phyloP scores from a whole-genome alignment of 208 protist species.

The Leishmania martiniquensis region DNA sequence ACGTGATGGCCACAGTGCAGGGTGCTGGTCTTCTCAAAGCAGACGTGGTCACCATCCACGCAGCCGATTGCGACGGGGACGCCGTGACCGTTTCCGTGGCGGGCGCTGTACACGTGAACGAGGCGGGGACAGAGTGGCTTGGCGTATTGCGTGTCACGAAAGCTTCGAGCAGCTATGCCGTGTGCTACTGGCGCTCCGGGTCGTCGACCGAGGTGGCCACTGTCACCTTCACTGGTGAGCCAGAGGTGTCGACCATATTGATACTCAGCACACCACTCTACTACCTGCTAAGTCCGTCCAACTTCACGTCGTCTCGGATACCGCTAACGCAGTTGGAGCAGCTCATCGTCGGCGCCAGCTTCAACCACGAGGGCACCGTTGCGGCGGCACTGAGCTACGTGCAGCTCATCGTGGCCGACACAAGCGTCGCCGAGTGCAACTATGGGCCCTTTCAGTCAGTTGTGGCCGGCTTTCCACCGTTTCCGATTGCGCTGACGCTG shows the following conservation, averaged over 20 bases:
- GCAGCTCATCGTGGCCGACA: slow-evolving; percentile 48
- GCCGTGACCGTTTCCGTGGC: slow-evolving; percentile 43
- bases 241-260: slow-evolving; percentile 34
- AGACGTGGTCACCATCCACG: slow-evolving; percentile 57
- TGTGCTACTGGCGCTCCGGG: slow-evolving; percentile 76
- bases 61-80: slow-evolving; percentile 41
- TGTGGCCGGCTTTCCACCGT: slow-evolving; percentile 23
- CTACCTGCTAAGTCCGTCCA: slow-evolving; percentile 54
- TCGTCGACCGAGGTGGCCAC: slow-evolving; percentile 67
- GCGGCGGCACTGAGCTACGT: slow-evolving; percentile 27
- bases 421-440: slow-evolving; percentile 71
- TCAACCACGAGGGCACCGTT: slow-evolving; percentile 25
- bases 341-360: slow-evolving; percentile 64
- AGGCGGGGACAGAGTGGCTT: slow-evolving; percentile 52
- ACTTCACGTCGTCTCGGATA: slow-evolving; percentile 52
- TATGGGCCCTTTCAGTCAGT: slow-evolving; percentile 66
- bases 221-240: slow-evolving; percentile 40
- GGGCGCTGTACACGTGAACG: slow-evolving; percentile 26
- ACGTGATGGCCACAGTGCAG: slow-evolving; percentile 81
- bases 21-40: slow-evolving; percentile 46
- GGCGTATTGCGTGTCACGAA: slow-evolving; percentile 75
- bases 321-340: slow-evolving; percentile 67
- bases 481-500: slow-evolving; percentile 28
- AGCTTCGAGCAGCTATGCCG: slow-evolving; percentile 37
- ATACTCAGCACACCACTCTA: slow-evolving; percentile 61